Evolutionary conservation across 352 stramenopile genomes (phyloP).

Genomic region (Phytophthora cactorum): DNA sequence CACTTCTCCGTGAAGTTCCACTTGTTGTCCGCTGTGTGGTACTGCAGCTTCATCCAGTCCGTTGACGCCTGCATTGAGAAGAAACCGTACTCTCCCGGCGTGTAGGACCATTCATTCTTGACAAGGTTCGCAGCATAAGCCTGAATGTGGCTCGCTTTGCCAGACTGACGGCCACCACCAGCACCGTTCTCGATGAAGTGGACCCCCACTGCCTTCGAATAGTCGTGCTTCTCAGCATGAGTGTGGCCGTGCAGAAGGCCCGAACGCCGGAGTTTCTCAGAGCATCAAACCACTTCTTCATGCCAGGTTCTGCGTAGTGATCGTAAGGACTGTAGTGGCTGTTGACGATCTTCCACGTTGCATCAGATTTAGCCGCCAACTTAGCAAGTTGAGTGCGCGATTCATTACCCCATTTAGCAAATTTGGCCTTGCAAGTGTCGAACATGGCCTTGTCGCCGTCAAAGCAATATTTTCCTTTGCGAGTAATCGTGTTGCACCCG

Average conservation of each 20-base stretch:
- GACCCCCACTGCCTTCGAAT: conserved; percentile 39
- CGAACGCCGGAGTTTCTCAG: conserved; percentile 37
- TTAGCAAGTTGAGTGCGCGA: conserved; percentile 9
- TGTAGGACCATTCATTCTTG: conserved; percentile 19
- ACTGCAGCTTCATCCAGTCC: conserved; percentile 30
- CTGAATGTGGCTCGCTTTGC: conserved; percentile 6
- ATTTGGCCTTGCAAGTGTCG: conserved; percentile 17
- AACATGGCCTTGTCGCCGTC: conserved; percentile 20
- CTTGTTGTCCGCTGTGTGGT: conserved; percentile 18
- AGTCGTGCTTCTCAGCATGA: conserved; percentile 55
- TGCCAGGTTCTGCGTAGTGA: conserved; percentile 20
- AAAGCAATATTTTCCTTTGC: conserved; percentile 12
- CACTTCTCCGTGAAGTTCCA: conserved; percentile 17
- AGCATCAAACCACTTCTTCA: conserved; percentile 22
- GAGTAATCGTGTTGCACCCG: conserved; percentile 10
- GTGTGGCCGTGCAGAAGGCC: conserved; percentile 41
- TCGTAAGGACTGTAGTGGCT: conserved; percentile 27
- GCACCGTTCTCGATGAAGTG: conserved; percentile 75
- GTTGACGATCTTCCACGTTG: conserved; percentile 35
- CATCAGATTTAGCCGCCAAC: conserved; percentile 9
- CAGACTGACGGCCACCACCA: conserved; percentile 31
- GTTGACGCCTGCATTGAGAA: conserved; percentile 19
- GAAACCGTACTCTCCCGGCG: conserved; percentile 21
- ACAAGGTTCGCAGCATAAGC: conserved; percentile 3
- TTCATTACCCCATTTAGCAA: conserved; percentile 13